phyloP scores from a whole-genome alignment of 768 basidiomycete species.

The Lactifluus rugatus region DNA sequence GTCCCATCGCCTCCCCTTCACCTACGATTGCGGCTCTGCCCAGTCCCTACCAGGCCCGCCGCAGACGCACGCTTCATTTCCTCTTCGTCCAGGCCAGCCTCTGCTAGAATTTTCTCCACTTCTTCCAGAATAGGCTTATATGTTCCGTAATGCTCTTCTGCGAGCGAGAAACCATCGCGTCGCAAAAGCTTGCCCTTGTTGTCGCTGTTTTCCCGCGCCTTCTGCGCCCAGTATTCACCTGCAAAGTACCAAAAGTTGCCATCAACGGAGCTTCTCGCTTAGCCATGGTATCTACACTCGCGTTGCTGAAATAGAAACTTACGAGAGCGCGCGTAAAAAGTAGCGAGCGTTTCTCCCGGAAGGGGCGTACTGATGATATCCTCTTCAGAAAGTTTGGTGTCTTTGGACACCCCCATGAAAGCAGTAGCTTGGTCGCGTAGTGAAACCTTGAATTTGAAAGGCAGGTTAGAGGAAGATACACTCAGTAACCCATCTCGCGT shows the following conservation, averaged over 20 bases:
- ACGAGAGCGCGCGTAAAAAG: slow-evolving; percentile 78
- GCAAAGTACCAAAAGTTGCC: neutral
- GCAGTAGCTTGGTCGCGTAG: slow-evolving; percentile 36
- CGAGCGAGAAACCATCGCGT: slow-evolving; percentile 67
- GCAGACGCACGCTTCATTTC: slow-evolving; percentile 57
- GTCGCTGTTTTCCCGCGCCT: slow-evolving; percentile 49
- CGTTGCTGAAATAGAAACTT: slow-evolving; percentile 24
- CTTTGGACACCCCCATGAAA: slow-evolving; percentile 59
- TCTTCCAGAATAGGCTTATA: slow-evolving; percentile 80
- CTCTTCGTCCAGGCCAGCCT: slow-evolving; percentile 78
- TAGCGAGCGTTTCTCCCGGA: slow-evolving; percentile 74
- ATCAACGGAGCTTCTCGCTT: neutral
- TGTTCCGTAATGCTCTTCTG: slow-evolving; percentile 61
- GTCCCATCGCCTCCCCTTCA: slow-evolving; percentile 15
- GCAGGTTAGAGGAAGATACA: neutral
- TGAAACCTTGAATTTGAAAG: slow-evolving; percentile 24
- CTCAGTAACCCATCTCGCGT: neutral
- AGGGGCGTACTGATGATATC: slow-evolving; percentile 70
- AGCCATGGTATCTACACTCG: neutral
- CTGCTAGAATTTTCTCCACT: slow-evolving; percentile 72
- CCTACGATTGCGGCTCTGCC: slow-evolving; percentile 45
- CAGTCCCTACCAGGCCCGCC: slow-evolving; percentile 27
- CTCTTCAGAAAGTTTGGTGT: slow-evolving; percentile 50
- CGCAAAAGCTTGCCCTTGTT: slow-evolving; percentile 71
- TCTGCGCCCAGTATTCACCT: slow-evolving; percentile 78